phyloP scores from a whole-genome alignment of 805 yeast species.

The Tetrapisispora phaffii region DNA sequence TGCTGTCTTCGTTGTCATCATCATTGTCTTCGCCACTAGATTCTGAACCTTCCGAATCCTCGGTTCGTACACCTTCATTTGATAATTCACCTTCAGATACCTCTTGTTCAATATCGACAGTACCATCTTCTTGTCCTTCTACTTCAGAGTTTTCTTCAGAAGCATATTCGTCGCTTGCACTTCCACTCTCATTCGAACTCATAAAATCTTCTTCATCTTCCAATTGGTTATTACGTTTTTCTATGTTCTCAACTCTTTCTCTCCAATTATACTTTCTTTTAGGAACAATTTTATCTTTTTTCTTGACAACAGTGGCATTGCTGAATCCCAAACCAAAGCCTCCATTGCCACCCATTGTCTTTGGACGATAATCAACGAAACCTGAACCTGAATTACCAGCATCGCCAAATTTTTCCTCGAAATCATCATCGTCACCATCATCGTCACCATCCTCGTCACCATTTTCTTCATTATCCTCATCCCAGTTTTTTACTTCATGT shows the following conservation, averaged over 20 bases:
- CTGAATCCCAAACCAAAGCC: constrained; percentile 66
- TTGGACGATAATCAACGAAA: constrained; percentile 66
- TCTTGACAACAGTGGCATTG: constrained; percentile 41
- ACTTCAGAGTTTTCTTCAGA: constrained; percentile 5
- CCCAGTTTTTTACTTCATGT: constrained; percentile 55
- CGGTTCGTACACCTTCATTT: constrained; percentile 1
- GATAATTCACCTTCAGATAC: constrained; percentile 12
- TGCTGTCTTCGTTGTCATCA: constrained; percentile 8
- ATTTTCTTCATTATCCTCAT: constrained; percentile 25
- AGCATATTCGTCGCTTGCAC: neutral
- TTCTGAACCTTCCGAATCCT: constrained; percentile 22
- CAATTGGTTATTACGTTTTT: constrained; percentile 33
- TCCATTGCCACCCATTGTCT: constrained; percentile 45
- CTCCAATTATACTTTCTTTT: constrained; percentile 72
- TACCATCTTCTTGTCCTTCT: constrained; percentile 12
- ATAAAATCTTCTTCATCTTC: constrained; percentile 59
- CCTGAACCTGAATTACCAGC: constrained; percentile 25
- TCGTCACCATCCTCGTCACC: constrained; percentile 9
- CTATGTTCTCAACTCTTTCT: constrained; percentile 39
- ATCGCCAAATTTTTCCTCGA: constrained; percentile 21
- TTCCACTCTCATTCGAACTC: constrained; percentile 16
- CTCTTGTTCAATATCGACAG: constrained; percentile 25
- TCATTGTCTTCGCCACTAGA: constrained; percentile 24
- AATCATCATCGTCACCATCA: constrained; percentile 19
- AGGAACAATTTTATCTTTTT: constrained; percentile 13